phyloP scores from a whole-genome alignment of 306 rosid species.

The Mimosa pudica region DNA sequence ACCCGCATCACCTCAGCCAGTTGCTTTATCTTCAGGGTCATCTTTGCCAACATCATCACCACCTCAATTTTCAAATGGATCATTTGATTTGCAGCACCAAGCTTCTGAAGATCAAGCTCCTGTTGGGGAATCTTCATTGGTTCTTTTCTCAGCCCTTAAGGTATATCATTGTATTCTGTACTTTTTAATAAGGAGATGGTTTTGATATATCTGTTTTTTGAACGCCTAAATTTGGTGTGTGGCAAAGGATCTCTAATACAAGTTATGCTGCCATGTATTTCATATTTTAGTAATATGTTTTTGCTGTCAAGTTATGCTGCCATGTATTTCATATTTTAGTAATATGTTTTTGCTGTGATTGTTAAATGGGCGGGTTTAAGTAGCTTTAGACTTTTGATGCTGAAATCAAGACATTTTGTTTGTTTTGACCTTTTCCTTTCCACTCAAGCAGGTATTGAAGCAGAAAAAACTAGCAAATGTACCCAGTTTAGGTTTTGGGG shows the following conservation, averaged over 20 bases:
- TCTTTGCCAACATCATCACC: slow-evolving; percentile 72
- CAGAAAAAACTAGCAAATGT: slow-evolving; percentile 87
- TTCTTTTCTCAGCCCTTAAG: slow-evolving; percentile 89
- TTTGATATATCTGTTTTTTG: not conserved
- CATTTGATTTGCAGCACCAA: slow-evolving; percentile 57
- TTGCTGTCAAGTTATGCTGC: not conserved
- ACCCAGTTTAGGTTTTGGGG: slow-evolving; percentile 99
- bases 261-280: not conserved
- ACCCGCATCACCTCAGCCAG: slow-evolving; percentile 93
- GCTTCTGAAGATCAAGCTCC: slow-evolving; percentile 52
- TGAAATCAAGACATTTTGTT: not conserved
- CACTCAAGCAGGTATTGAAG: slow-evolving; percentile 68
- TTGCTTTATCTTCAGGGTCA: slow-evolving; percentile 65
- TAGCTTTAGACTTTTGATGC: not conserved
- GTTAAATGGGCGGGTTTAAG: not conserved
- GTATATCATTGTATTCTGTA: slow-evolving; percentile 45
- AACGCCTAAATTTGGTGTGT: slow-evolving; percentile 16
- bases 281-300: not conserved
- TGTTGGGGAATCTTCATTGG: slow-evolving; percentile 67
- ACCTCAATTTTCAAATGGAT: slow-evolving; percentile 61
- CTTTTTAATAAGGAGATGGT: slow-evolving; percentile 14
- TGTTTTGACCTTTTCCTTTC: slow-evolving; percentile 31
- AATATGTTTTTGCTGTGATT: not conserved
- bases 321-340: not conserved
- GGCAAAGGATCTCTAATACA: not conserved